phyloP scores from a whole-genome alignment of 352 stramenopile genomes.

The Pythium periplocum region DNA sequence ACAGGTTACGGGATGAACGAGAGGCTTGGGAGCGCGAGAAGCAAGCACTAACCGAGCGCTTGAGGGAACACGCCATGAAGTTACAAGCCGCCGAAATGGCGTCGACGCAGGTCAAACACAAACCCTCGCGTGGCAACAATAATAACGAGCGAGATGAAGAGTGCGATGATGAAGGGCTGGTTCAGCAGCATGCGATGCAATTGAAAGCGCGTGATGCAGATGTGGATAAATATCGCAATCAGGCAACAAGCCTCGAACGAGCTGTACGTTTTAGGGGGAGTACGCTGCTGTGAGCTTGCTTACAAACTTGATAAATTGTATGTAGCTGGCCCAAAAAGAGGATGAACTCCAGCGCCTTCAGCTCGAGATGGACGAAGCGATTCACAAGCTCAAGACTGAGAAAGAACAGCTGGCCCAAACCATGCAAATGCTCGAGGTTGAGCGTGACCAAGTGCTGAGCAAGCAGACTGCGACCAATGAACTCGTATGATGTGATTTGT shows the following conservation, averaged over 20 bases:
- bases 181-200: background rate
- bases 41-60: slow-evolving; percentile 27
- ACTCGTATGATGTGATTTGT: slow-evolving; percentile 22
- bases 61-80: slow-evolving; percentile 39
- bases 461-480: slow-evolving; percentile 60
- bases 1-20: slow-evolving; percentile 44
- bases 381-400: slow-evolving; percentile 46
- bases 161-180: background rate
- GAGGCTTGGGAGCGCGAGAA: slow-evolving; percentile 33
- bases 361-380: slow-evolving; percentile 40
- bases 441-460: slow-evolving; percentile 38
- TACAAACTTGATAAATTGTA: background rate
- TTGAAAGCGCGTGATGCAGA: background rate
- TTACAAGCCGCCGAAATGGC: slow-evolving; percentile 35
- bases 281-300: too few species aligned
- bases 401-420: slow-evolving; percentile 36
- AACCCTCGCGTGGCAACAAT: background rate
- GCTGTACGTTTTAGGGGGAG: slow-evolving; percentile 23
- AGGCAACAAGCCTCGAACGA: slow-evolving; percentile 35
- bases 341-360: slow-evolving; percentile 31
- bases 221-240: slow-evolving; percentile 20
- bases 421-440: slow-evolving; percentile 42
- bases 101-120: background rate
- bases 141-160: background rate
- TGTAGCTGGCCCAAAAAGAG: slow-evolving; percentile 38